These are phyloP conservation scores for Solanum corneliomulleri DNA, from an alignment of 257 asterid genomes.

Conservation along the genomic window DNA sequence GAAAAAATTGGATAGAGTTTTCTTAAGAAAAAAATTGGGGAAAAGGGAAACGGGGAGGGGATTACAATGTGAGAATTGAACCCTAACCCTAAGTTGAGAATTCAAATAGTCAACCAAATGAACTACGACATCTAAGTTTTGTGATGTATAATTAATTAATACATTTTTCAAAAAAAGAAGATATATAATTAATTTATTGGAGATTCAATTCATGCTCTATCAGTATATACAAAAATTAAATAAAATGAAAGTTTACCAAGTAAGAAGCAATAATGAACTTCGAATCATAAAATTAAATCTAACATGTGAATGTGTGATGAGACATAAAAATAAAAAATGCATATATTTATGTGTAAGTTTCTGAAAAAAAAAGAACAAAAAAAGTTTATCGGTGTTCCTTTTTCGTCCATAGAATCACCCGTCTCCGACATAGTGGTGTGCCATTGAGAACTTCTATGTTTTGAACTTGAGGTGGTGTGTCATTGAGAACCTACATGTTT, in stretches of 20 bases:
- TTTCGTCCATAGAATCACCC: neutral
- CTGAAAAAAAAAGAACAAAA: neutral
- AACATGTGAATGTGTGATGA: neutral
- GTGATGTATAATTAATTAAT: too few species aligned
- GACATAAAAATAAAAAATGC: neutral
- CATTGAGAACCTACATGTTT: neutral
- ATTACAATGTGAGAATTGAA: neutral
- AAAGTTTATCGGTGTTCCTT: neutral
- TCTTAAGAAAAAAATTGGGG: neutral
- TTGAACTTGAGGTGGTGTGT: neutral
- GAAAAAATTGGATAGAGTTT: neutral
- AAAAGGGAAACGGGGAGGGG: neutral
- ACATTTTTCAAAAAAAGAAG: neutral
- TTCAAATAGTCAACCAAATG: neutral
- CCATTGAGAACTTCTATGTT: neutral
- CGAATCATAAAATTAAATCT: neutral
- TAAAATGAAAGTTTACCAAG: neutral
- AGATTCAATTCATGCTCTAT: neutral
- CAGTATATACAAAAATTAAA: too few species aligned
- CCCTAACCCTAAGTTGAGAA: neutral
- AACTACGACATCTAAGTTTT: neutral
- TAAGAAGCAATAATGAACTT: neutral
- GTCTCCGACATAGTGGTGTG: neutral
- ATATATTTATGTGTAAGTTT: neutral
- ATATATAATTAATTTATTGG: neutral